Conservation (phyloP, 306 rosid genomes). For the Macrotyloma uniflorum region DNA sequence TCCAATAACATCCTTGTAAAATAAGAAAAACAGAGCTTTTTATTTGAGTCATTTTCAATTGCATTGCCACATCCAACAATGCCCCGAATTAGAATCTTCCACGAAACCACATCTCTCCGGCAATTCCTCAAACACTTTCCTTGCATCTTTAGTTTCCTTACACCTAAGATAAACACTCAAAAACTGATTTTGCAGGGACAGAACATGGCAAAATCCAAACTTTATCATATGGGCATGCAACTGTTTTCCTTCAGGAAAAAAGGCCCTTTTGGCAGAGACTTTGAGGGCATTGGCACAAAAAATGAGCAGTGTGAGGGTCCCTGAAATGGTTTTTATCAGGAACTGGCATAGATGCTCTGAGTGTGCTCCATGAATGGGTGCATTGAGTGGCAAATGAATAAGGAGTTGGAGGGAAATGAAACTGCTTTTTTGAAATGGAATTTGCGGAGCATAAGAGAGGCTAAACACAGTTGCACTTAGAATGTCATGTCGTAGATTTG, state of each 20-base stretch:
- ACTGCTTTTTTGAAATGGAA: constrained; percentile 43
- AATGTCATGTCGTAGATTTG: not conserved
- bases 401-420: constrained; percentile 42
- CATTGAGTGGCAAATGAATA: constrained; percentile 27
- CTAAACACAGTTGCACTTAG: not conserved
- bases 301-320: constrained; percentile 39
- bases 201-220: constrained; percentile 52
- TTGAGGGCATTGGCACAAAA: constrained; percentile 59
- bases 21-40: constrained; percentile 42
- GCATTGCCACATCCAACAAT: constrained; percentile 37
- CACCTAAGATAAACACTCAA: constrained; percentile 57
- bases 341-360: constrained; percentile 39
- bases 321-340: constrained; percentile 45
- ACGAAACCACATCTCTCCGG: constrained; percentile 68
- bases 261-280: constrained; percentile 53
- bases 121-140: constrained; percentile 73
- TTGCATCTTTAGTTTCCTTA: constrained; percentile 48
- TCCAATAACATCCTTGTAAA: constrained; percentile 68
- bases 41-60: constrained; percentile 17
- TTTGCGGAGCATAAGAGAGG: constrained; percentile 34
- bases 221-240: constrained; percentile 64
- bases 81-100: constrained; percentile 70
- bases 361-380: constrained; percentile 32
- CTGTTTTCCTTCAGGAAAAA: constrained; percentile 63
- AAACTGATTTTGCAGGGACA: constrained; percentile 59